Percentiles rank a stretch among this genome's conserved stretches.
These are phyloP conservation scores for Gaultheria prostrata DNA, from an alignment of 148 eudicot genomes.

Conservation along the genomic window DNA sequence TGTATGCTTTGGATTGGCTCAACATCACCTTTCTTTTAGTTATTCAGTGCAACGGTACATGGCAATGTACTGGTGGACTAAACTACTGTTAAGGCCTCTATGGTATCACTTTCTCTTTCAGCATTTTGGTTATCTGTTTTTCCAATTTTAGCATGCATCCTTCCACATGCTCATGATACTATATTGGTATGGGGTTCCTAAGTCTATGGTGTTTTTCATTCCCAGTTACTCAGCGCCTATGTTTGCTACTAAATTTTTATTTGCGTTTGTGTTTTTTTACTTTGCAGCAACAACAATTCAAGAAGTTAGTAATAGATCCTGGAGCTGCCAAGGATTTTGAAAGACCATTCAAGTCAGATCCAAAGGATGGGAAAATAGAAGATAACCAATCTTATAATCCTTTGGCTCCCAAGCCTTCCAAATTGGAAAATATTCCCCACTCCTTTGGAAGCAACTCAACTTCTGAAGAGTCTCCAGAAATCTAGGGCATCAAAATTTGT, in stretches of 20 bases:
- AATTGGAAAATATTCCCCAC: conserved; percentile 32
- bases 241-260: background rate
- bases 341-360: conserved; percentile 65
- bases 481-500: conserved; percentile 16
- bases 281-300: conserved; percentile 66
- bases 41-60: background rate
- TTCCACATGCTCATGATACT: background rate
- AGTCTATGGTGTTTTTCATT: background rate
- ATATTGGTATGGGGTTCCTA: background rate
- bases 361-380: conserved; percentile 48
- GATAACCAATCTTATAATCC: conserved; percentile 35
- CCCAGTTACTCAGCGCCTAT: background rate
- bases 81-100: background rate
- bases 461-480: conserved; percentile 34
- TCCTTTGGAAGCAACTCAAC: conserved; percentile 34
- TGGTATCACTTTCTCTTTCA: background rate
- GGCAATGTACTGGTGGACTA: background rate
- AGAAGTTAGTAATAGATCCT: conserved; percentile 70
- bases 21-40: too few relatives aligned
- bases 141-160: background rate
- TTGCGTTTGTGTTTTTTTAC: conserved; percentile 18
- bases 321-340: conserved; percentile 73
- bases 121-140: background rate
- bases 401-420: conserved; percentile 35
- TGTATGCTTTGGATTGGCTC: background rate